A percentile compares a stretch with the other conserved stretches of the same genome.
Evolutionary conservation across 73 alveolate species (phyloP).

Genomic region (Durusdinium trenchii): DNA sequence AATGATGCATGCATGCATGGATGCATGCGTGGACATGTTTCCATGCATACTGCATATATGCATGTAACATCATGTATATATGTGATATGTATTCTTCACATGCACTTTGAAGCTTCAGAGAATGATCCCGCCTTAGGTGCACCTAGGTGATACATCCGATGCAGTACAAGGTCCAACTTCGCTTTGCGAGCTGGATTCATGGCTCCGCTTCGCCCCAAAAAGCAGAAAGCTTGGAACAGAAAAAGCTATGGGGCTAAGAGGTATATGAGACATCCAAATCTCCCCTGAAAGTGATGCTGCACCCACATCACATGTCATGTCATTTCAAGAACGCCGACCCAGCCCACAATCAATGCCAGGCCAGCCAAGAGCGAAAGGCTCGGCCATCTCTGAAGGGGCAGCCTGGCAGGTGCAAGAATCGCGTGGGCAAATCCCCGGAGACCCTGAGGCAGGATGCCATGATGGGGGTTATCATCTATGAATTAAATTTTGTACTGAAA

Average conservation of each 20-base stretch:
- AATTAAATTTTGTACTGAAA: not conserved
- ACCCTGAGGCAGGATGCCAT: not conserved
- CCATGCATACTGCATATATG: not conserved
- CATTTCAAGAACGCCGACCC: not conserved
- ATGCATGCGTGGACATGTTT: not conserved
- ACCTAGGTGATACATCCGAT: not conserved
- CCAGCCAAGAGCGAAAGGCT: not conserved
- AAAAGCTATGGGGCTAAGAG: not conserved
- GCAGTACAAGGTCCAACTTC: not conserved
- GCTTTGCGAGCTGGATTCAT: not conserved
- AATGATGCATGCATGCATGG: not conserved
- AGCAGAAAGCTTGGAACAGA: not conserved
- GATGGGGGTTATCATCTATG: not conserved
- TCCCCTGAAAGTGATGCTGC: not conserved
- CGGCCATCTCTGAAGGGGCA: not conserved
- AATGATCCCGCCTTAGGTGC: conserved; percentile 4
- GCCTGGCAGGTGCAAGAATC: not conserved
- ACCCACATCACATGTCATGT: not conserved
- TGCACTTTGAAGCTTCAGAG: not conserved
- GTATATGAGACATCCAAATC: not conserved
- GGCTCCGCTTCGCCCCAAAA: not conserved
- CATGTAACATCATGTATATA: not conserved
- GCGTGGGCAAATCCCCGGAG: not conserved
- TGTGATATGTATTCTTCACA: not conserved
- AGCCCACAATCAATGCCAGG: conserved; percentile 14